phyloP scores from a whole-genome alignment of 1,284 basidiomycete genomes.

The Ustilago nuda region DNA sequence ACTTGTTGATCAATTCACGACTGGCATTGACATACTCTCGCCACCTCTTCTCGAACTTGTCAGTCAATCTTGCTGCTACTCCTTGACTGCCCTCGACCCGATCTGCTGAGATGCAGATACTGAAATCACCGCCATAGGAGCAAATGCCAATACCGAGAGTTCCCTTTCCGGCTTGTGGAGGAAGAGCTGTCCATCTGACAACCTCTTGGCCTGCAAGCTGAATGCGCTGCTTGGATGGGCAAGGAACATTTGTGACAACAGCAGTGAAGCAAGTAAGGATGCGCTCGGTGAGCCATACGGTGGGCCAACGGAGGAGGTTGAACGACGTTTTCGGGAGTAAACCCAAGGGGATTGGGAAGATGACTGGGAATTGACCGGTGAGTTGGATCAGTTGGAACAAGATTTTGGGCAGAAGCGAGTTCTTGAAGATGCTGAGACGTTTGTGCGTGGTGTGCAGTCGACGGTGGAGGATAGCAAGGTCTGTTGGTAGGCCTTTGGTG shows the following conservation, averaged over 20 bases:
- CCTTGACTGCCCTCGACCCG: slow-evolving; percentile 51
- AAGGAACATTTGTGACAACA: slow-evolving; percentile 67
- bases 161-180: slow-evolving; percentile 63
- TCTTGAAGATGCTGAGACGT: slow-evolving; percentile 60
- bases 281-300: slow-evolving; percentile 25
- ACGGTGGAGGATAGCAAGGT: slow-evolving; percentile 42
- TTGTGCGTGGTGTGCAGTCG: slow-evolving; percentile 56
- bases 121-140: slow-evolving; percentile 57
- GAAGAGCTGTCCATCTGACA: slow-evolving; percentile 54
- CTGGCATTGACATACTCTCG: slow-evolving; percentile 41
- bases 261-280: slow-evolving; percentile 52
- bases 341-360: slow-evolving; percentile 43
- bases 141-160: slow-evolving; percentile 67
- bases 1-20: slow-evolving; percentile 22
- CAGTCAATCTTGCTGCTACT: slow-evolving; percentile 51
- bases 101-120: slow-evolving; percentile 63
- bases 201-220: slow-evolving; percentile 52
- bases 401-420: slow-evolving; percentile 54
- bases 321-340: slow-evolving; percentile 22
- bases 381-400: slow-evolving; percentile 53
- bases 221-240: slow-evolving; percentile 55
- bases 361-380: slow-evolving; percentile 53
- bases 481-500: slow-evolving; percentile 30
- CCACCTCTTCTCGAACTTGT: slow-evolving; percentile 53
- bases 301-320: slow-evolving; percentile 29